Evolutionary conservation across 805 yeast genomes (phyloP).

Genomic region (Saccharomycopsis sp.): DNA sequence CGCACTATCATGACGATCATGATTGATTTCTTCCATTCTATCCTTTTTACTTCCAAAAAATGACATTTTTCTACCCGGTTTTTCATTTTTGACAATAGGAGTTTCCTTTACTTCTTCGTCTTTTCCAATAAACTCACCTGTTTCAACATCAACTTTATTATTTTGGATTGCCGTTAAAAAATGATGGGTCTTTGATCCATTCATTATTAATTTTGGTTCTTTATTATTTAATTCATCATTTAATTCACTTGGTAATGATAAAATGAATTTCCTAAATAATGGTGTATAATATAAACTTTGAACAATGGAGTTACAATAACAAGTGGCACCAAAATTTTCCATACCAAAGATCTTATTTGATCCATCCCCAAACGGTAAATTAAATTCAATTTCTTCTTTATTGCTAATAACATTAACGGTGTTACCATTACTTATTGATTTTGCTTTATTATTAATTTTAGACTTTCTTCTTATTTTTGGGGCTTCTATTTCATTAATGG

Average conservation of each 20-base stretch:
- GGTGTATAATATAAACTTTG: constrained; percentile 77
- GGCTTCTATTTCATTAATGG: background rate
- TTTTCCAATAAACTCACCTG: background rate
- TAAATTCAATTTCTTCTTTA: constrained; percentile 1
- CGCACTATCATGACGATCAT: background rate
- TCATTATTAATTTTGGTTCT: constrained; percentile 29
- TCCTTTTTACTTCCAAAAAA: constrained; percentile 23
- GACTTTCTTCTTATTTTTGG: too few species aligned
- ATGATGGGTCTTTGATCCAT: constrained; percentile 33
- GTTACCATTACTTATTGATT: too few species aligned
- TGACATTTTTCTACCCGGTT: constrained; percentile 22
- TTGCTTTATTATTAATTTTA: too few species aligned
- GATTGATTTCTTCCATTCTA: constrained; percentile 1
- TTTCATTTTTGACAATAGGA: constrained; percentile 2
- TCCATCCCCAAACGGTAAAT: constrained; percentile 53
- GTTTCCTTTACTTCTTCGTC: constrained; percentile 8
- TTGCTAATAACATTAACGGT: too few species aligned
- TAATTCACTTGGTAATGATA: constrained; percentile 36
- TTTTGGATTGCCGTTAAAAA: constrained; percentile 20
- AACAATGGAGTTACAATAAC: constrained; percentile 87
- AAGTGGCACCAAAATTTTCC: constrained; percentile 85
- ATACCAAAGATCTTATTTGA: constrained; percentile 63
- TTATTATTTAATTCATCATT: background rate
- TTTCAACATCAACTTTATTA: constrained; percentile 1
- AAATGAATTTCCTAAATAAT: constrained; percentile 49